These are phyloP conservation scores for Suillus discolor DNA, from an alignment of 768 basidiomycete genomes.

Conservation along the genomic window DNA sequence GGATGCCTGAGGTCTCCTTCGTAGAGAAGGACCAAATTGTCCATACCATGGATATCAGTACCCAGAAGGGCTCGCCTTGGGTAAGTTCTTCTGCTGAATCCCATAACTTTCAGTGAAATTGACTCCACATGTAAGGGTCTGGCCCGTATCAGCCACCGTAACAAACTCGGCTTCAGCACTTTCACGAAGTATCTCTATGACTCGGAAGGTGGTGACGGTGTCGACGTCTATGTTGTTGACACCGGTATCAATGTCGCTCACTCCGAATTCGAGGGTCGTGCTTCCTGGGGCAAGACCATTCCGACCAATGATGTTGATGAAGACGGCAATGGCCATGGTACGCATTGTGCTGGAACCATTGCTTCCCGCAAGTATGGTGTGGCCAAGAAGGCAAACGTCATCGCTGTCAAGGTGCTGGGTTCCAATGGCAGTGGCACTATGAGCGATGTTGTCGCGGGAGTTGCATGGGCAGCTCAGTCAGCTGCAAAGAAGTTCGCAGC, in stretches of 20 bases:
- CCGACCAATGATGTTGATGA: conserved; percentile 81
- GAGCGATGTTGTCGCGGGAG: conserved; percentile 91
- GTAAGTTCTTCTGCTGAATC: conserved; percentile 44
- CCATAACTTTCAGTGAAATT: conserved; percentile 11
- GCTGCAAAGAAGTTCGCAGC: conserved; percentile 58
- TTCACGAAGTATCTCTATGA: conserved; percentile 85
- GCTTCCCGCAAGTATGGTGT: conserved; percentile 94
- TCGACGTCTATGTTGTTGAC: conserved; percentile 88
- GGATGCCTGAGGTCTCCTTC: conserved; percentile 87
- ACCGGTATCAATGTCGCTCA: conserved; percentile 90
- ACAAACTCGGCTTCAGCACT: conserved; percentile 72
- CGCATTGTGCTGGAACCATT: conserved; percentile 95
- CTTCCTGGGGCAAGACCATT: conserved; percentile 92
- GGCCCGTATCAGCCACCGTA: conserved; percentile 90
- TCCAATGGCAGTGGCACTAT: conserved; percentile 92
- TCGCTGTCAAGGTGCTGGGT: conserved; percentile 94
- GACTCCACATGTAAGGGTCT: conserved; percentile 65
- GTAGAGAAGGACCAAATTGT: conserved; percentile 95
- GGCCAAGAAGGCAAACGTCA: conserved; percentile 87
- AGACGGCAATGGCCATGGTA: conserved; percentile 95
- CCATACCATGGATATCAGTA: conserved; percentile 48
- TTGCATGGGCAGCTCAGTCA: conserved; percentile 69
- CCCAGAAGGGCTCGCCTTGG: conserved; percentile 83
- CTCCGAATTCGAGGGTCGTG: conserved; percentile 86
- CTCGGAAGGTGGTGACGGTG: conserved; percentile 79